A percentile compares a stretch with the other conserved stretches of the same genome.
These are phyloP conservation scores for Yueomyces sp. DNA, from an alignment of 1,139 yeast species.

Conservation along the genomic window DNA sequence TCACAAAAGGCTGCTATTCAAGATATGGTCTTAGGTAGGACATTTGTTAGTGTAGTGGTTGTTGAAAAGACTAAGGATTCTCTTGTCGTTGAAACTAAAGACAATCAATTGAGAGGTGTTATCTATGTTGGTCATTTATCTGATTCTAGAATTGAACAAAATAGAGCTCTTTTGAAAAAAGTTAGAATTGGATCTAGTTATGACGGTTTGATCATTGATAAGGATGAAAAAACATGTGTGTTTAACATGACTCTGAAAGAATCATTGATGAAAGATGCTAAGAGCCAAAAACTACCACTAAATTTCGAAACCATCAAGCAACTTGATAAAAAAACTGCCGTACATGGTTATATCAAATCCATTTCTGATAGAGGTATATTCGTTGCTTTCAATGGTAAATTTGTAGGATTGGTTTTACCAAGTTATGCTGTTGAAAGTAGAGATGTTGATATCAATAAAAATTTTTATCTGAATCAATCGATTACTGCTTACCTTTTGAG, in stretches of 20 bases:
- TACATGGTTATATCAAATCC: slow-evolving; percentile 68
- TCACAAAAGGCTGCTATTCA: slow-evolving; percentile 38
- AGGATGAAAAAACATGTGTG: slow-evolving; percentile 47
- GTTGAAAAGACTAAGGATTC: slow-evolving; percentile 69
- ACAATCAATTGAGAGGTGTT: slow-evolving; percentile 50
- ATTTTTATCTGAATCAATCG: slow-evolving; percentile 52
- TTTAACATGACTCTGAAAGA: slow-evolving; percentile 54
- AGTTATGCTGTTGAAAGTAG: slow-evolving; percentile 52
- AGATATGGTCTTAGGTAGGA: slow-evolving; percentile 45
- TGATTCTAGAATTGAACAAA: slow-evolving; percentile 64
- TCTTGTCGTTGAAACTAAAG: slow-evolving; percentile 51
- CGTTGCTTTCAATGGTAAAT: slow-evolving; percentile 66
- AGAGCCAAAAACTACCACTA: slow-evolving; percentile 41
- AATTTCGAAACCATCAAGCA: slow-evolving; percentile 44
- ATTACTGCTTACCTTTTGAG: slow-evolving; percentile 52
- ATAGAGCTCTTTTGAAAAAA: slow-evolving; percentile 48
- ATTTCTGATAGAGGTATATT: slow-evolving; percentile 72
- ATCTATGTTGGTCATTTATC: slow-evolving; percentile 63
- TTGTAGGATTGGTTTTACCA: slow-evolving; percentile 76
- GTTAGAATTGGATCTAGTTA: slow-evolving; percentile 47
- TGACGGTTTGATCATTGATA: slow-evolving; percentile 54
- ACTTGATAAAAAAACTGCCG: slow-evolving; percentile 29
- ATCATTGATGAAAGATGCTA: slow-evolving; percentile 56
- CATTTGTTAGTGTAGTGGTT: slow-evolving; percentile 49
- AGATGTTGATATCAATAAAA: slow-evolving; percentile 42